Conservation (phyloP, 1,284 basidiomycete species). For the Naganishia sp. region DNA sequence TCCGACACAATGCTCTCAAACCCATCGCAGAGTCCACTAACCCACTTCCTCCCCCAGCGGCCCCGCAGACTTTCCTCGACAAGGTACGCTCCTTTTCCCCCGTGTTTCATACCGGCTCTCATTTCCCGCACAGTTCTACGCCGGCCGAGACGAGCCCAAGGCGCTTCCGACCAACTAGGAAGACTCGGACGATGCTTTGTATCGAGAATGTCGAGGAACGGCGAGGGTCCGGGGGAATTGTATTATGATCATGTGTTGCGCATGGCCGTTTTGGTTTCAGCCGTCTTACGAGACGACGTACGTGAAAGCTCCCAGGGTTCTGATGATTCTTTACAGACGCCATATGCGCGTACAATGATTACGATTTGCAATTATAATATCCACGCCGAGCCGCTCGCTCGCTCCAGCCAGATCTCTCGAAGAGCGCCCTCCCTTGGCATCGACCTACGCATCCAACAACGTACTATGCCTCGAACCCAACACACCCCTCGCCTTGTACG, state of each 20-base stretch:
- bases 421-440: not conserved
- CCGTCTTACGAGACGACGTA: not conserved
- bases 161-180: constrained; percentile 8
- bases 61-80: constrained; percentile 54
- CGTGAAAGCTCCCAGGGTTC: not conserved
- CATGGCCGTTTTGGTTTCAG: no score
- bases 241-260: not conserved
- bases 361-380: no score
- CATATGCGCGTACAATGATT: no score
- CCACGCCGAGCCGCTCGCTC: no score
- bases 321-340: no score
- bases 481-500: constrained; percentile 50
- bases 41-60: constrained; percentile 27
- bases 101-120: not conserved
- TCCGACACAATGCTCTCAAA: not conserved
- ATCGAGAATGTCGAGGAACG: no score
- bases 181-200: no score
- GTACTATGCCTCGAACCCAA: constrained; percentile 39
- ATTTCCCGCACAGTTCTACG: constrained; percentile 42
- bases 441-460: constrained; percentile 23
- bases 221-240: not conserved
- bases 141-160: constrained; percentile 51
- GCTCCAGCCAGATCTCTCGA: no score
- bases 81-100: constrained; percentile 39
- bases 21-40: not conserved